Conservation (phyloP, 768 basidiomycete genomes). For the Leccinum rimulosum region DNA sequence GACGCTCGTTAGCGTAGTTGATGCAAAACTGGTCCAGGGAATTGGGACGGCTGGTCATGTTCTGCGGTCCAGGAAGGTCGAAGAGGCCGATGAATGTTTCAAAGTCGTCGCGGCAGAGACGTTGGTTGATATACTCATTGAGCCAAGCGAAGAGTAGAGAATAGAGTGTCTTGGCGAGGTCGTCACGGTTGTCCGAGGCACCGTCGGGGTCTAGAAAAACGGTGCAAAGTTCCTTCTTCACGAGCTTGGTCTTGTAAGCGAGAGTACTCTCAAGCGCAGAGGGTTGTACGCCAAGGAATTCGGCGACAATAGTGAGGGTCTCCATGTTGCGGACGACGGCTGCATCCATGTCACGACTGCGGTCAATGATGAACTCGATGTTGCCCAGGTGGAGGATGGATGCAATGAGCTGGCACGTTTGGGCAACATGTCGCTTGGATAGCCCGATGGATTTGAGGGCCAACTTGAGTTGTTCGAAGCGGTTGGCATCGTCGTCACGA, state of each 20-base stretch:
- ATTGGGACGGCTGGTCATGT: slow-evolving; percentile 82
- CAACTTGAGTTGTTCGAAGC: slow-evolving; percentile 92
- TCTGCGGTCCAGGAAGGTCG: slow-evolving; percentile 92
- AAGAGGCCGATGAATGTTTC: slow-evolving; percentile 89
- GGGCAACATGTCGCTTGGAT: slow-evolving; percentile 92
- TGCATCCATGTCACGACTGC: slow-evolving; percentile 83
- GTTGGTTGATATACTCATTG: slow-evolving; percentile 94
- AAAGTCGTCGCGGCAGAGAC: slow-evolving; percentile 92
- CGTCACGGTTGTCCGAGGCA: slow-evolving; percentile 90
- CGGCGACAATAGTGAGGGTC: slow-evolving; percentile 74
- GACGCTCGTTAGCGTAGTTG: slow-evolving; percentile 93
- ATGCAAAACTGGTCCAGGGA: slow-evolving; percentile 95
- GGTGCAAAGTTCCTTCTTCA: slow-evolving; percentile 96
- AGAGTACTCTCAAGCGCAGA: slow-evolving; percentile 76
- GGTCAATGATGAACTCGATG: slow-evolving; percentile 86
- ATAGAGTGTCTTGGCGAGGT: slow-evolving; percentile 91
- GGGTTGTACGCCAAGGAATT: slow-evolving; percentile 84
- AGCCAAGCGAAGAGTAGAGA: slow-evolving; percentile 95
- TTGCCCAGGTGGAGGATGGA: slow-evolving; percentile 97
- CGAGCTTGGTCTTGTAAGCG: slow-evolving; percentile 88
- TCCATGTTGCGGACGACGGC: slow-evolving; percentile 89
- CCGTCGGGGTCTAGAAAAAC: slow-evolving; percentile 95
- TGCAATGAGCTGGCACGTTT: slow-evolving; percentile 92
- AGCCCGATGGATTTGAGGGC: slow-evolving; percentile 92
- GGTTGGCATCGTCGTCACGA: slow-evolving; percentile 76